Conservation (phyloP, 805 yeast species). For the Candida glaebosa region DNA sequence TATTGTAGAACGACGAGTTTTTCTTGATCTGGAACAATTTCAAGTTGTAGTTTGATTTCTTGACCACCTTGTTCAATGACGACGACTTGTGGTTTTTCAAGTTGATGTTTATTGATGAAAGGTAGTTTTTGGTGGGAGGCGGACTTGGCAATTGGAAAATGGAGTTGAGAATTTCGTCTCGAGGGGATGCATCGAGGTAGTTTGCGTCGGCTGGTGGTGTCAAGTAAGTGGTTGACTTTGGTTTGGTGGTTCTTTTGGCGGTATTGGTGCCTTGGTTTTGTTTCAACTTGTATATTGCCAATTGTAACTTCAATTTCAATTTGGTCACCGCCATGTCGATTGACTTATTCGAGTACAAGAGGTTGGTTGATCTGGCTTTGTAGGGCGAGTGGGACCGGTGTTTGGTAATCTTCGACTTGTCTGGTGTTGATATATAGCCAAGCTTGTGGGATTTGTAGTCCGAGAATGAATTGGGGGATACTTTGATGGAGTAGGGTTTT, state of each 20-base stretch:
- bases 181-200: neutral
- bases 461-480: slow-evolving; percentile 13
- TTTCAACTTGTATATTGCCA: slow-evolving; percentile 40
- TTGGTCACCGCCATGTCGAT: slow-evolving; percentile 43
- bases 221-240: neutral
- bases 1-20: slow-evolving; percentile 26
- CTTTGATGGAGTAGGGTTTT: neutral
- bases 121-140: slow-evolving; percentile 10
- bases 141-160: slow-evolving; percentile 14
- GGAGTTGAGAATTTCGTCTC: slow-evolving; percentile 3
- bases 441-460: slow-evolving; percentile 17
- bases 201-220: slow-evolving; percentile 7
- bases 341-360: slow-evolving; percentile 19
- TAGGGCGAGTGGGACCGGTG: neutral
- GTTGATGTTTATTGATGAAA: slow-evolving; percentile 23
- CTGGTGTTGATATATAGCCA: slow-evolving; percentile 8
- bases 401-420: neutral
- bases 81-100: slow-evolving; percentile 22
- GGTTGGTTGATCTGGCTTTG: neutral
- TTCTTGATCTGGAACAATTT: slow-evolving; percentile 38
- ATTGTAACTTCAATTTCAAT: slow-evolving; percentile 39
- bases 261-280: slow-evolving; percentile 10
- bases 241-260: slow-evolving; percentile 1
- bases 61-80: slow-evolving; percentile 14
- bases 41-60: slow-evolving; percentile 18